Evolutionary conservation across 2,329 filamentous ascomycete species (phyloP).

Genomic region (Ascochyta lentis): DNA sequence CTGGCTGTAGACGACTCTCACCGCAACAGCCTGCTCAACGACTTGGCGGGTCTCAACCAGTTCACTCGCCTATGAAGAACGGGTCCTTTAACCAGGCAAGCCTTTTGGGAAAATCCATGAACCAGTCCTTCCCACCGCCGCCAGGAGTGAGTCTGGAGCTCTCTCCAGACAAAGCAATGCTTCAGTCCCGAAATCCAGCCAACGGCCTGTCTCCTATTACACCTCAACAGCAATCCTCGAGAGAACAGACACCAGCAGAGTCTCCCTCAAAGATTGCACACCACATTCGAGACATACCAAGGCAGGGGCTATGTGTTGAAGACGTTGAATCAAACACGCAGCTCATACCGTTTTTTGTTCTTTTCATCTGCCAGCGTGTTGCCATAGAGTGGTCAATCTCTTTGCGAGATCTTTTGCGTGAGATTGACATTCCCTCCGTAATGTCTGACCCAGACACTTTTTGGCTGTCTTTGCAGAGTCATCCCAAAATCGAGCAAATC

Average conservation of each 20-base stretch:
- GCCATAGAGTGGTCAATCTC: constrained; percentile 22
- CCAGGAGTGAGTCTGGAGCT: not conserved
- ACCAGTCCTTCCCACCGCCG: constrained; percentile 5
- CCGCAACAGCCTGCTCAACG: not conserved
- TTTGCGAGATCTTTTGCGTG: constrained; percentile 22
- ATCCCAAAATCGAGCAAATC: constrained; percentile 2
- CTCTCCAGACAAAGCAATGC: not conserved
- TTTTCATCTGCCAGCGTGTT: constrained; percentile 44
- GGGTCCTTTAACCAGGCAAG: not conserved
- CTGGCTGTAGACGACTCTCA: not conserved
- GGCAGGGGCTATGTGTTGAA: constrained; percentile 38
- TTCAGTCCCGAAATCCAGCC: not conserved
- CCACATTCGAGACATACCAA: constrained; percentile 38
- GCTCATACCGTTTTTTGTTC: constrained; percentile 38
- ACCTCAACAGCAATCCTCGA: not conserved
- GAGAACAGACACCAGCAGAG: not conserved
- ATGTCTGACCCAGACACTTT: constrained; percentile 25
- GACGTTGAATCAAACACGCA: constrained; percentile 14
- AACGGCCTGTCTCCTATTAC: not conserved
- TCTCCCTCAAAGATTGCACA: constrained; percentile 28
- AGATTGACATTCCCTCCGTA: constrained; percentile 13
- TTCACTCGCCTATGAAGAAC: not conserved
- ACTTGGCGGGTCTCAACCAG: not conserved
- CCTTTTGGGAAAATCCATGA: not conserved
- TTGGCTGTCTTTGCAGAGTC: constrained; percentile 24